Conservation (phyloP, 2,329 filamentous ascomycete species). For the Cordyceps cicadae region DNA sequence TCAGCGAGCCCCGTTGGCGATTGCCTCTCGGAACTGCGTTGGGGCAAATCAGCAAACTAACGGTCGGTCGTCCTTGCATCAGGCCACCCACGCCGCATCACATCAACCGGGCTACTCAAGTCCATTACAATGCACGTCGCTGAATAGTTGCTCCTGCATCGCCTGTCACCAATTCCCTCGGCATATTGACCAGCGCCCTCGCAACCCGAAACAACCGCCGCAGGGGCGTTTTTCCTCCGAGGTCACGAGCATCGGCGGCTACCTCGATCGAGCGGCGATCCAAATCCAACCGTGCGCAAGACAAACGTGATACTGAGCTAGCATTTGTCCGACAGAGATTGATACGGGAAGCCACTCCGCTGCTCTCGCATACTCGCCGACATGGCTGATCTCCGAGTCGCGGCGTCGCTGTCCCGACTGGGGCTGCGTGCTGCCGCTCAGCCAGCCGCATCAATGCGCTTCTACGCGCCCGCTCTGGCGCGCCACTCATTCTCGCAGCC, state of each 20-base stretch:
- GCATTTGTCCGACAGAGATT: background rate
- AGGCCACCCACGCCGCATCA: conserved; percentile 4
- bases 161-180: background rate
- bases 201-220: background rate
- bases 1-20: conserved; percentile 4
- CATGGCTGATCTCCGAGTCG: conserved; percentile 8
- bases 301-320: background rate
- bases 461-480: background rate
- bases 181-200: background rate
- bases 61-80: background rate
- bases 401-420: conserved; percentile 6
- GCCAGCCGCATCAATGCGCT: background rate
- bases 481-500: background rate
- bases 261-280: background rate
- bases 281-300: background rate
- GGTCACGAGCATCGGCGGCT: background rate
- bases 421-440: conserved; percentile 7
- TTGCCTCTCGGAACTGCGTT: background rate
- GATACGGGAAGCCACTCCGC: background rate
- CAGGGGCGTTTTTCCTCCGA: background rate
- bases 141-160: background rate
- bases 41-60: background rate
- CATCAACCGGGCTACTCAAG: background rate
- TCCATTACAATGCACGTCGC: background rate
- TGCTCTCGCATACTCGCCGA: background rate